Percentiles rank a stretch among this genome's conserved stretches.
Evolutionary conservation across 345 rosid genomes (phyloP).

Genomic region (Boechera retrofracta): DNA sequence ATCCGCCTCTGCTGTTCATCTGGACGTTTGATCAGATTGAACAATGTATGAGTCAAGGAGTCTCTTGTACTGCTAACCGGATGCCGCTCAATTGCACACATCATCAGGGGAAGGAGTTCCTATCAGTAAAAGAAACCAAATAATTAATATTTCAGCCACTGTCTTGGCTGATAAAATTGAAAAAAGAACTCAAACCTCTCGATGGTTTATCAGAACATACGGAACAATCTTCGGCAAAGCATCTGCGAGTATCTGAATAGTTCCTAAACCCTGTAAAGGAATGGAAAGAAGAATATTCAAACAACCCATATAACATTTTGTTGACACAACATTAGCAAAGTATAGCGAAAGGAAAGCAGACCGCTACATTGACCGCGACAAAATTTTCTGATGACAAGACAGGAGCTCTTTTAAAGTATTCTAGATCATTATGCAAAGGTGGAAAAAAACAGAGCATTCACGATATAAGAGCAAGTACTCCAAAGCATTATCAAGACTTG

Average conservation of each 20-base stretch:
- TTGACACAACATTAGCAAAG: constrained; percentile 22
- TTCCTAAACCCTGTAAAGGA: constrained; percentile 74
- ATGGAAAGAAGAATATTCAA: constrained; percentile 32
- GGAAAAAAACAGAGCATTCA: constrained; percentile 18
- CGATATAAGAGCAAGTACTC: constrained; percentile 30
- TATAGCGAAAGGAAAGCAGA: constrained; percentile 21
- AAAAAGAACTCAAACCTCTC: constrained; percentile 67
- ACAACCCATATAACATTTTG: constrained; percentile 20
- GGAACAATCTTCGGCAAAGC: constrained; percentile 98
- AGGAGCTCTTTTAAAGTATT: background rate
- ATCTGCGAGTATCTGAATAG: constrained; percentile 96
- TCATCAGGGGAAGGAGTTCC: constrained; percentile 98
- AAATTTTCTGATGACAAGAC: constrained; percentile 13
- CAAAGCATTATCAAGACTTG: constrained; percentile 50
- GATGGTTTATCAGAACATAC: constrained; percentile 94
- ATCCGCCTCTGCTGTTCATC: constrained; percentile 96
- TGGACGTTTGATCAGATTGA: constrained; percentile 95
- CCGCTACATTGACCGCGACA: constrained; percentile 13
- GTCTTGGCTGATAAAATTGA: constrained; percentile 9
- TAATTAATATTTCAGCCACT: constrained; percentile 19
- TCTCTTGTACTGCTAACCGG: constrained; percentile 79
- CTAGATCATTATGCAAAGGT: constrained; percentile 20
- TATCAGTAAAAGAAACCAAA: constrained; percentile 41
- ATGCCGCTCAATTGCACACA: constrained; percentile 99
- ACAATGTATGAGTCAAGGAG: constrained; percentile 91